Evolutionary conservation across 2,329 filamentous ascomycete species (phyloP).

Genomic region (Sporothrix dimorphospora): DNA sequence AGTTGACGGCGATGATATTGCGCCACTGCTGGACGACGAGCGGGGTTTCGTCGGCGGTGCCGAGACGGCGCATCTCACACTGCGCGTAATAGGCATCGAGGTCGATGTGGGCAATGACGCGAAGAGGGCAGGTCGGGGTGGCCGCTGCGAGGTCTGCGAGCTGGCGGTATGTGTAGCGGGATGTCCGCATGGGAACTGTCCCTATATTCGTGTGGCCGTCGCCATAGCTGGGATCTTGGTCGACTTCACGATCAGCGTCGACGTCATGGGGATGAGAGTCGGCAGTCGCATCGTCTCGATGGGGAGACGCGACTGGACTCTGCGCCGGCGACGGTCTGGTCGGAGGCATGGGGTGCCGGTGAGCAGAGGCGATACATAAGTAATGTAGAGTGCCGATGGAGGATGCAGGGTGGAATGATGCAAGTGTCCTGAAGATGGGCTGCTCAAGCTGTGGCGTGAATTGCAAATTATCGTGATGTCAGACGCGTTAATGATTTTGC

Average conservation of each 20-base stretch:
- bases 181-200: constrained; percentile 43
- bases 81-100: constrained; percentile 98
- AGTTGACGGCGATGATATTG: constrained; percentile 94
- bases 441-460: not conserved
- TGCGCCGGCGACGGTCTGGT: not conserved
- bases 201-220: too few species aligned
- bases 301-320: not conserved
- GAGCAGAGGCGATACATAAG: constrained; percentile 3
- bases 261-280: not conserved
- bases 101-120: constrained; percentile 89
- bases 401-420: not conserved
- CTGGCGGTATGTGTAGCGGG: constrained; percentile 83
- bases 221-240: not conserved
- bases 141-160: constrained; percentile 74
- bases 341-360: constrained; percentile 7
- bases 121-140: constrained; percentile 73
- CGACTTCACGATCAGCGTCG: not conserved
- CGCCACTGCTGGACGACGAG: constrained; percentile 96
- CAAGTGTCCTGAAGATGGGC: not conserved
- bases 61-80: constrained; percentile 89
- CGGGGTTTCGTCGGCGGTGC: constrained; percentile 72
- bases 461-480: not conserved
- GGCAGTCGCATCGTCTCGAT: not conserved
- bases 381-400: not conserved
- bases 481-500: not conserved